Evolutionary conservation across 2,329 filamentous ascomycete species (phyloP).

Genomic region (Penicillium sclerotiorum): DNA sequence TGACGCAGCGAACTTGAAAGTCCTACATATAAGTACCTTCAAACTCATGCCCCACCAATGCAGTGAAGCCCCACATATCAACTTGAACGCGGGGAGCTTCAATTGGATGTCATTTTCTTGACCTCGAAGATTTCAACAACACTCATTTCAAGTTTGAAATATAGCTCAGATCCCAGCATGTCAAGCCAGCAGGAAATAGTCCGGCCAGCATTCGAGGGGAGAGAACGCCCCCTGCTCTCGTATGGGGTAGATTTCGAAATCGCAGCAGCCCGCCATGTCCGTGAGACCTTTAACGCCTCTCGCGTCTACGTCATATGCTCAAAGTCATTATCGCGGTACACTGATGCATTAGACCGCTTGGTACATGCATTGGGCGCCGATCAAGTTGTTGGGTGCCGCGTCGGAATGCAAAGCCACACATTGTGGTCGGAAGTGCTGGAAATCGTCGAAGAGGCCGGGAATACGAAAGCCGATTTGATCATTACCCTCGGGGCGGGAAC

Average conservation of each 20-base stretch:
- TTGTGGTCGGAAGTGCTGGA: conserved; percentile 57
- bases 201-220: conserved; percentile 41
- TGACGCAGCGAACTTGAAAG: too few species aligned
- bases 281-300: conserved; percentile 48
- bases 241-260: conserved; percentile 52
- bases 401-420: conserved; percentile 59
- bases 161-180: conserved; percentile 14
- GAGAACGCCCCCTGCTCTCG: conserved; percentile 46
- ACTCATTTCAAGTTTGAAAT: neutral
- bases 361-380: conserved; percentile 44
- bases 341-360: conserved; percentile 48
- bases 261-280: conserved; percentile 50
- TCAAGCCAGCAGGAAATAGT: conserved; percentile 32
- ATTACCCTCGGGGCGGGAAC: conserved; percentile 59
- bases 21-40: too few species aligned
- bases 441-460: conserved; percentile 46
- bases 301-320: conserved; percentile 58
- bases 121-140: too few species aligned
- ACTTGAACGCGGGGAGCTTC: too few species aligned
- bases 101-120: too few species aligned
- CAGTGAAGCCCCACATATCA: too few species aligned
- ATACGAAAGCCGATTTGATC: conserved; percentile 50
- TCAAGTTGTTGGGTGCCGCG: conserved; percentile 45
- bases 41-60: too few species aligned
- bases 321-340: conserved; percentile 51